Conservation (phyloP, 176 grass and related monocot species). For the Echinochloa phyllopogon region DNA sequence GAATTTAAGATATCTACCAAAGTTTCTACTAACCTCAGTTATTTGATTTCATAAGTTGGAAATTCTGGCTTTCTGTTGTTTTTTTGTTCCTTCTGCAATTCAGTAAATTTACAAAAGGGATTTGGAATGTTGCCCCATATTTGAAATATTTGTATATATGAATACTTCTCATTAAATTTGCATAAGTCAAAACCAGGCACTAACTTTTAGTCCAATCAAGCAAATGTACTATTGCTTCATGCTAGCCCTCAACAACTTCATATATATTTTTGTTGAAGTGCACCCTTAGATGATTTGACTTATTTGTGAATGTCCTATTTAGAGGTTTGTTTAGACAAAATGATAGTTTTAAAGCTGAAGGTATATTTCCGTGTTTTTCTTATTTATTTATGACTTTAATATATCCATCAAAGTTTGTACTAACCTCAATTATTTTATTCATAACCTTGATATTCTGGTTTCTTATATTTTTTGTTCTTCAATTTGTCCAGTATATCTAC, state of each 20-base stretch:
- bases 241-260: too few relatives aligned
- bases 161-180: too few relatives aligned
- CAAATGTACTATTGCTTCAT: too few relatives aligned
- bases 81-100: neutral
- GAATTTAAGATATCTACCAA: neutral
- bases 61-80: neutral
- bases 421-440: neutral
- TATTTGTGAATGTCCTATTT: too few relatives aligned
- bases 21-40: neutral
- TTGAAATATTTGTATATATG: constrained; percentile 21
- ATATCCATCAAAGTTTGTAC: neutral
- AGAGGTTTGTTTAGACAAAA: too few relatives aligned
- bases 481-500: neutral
- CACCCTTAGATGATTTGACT: too few relatives aligned
- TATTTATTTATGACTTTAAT: neutral
- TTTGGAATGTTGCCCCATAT: constrained; percentile 5
- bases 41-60: neutral
- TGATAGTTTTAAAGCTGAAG: too few relatives aligned
- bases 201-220: too few relatives aligned
- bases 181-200: too few relatives aligned
- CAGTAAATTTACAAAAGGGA: constrained; percentile 19
- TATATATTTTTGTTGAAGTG: too few relatives aligned
- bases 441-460: too few relatives aligned
- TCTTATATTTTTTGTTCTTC: neutral
- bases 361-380: neutral